Base-by-base conservation (phyloP, 2,329 filamentous ascomycete genomes). In the Diaporthe caulivora region DNA sequence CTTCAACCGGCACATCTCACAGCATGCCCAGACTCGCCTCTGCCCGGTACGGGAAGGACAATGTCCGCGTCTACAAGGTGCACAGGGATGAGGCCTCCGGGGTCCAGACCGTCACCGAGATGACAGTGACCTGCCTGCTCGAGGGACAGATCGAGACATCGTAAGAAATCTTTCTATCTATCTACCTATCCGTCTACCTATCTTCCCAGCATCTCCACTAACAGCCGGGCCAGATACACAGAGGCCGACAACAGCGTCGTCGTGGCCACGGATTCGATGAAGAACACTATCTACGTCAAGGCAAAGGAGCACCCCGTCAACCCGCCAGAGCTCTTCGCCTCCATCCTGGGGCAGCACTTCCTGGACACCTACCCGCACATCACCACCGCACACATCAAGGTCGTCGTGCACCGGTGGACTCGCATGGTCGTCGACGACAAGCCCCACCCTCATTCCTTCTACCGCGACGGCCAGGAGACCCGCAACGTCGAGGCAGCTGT, bases 51-150 rank as follows among this genome's bases (percentile, higher is more conserved):
- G 94, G 94, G 86, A 96, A 99, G 91, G 97, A 98, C 90, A 98
- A 99, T 87, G 93, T 99, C 89, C 95, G 97, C 80, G 91, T 99
- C 80, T 97, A 93, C 91, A 99, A 99, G 85, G 95, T 98, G 80
- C 89, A 97, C 80, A 92, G 91, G 79, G 92, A 98, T 83, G 87
- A 91, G 81, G 87, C 91, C 79, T 93, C 93, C 24, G 93, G 93
- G 72, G 87, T 91, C 29, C 96, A 99, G 84, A 93, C 92, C 10
- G 94, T 98, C 78, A 93, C 93, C 54, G 97, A 99, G 85, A 97
- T 98, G 93, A 98, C 95, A 53, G 94, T 99, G 78, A 94, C 94
- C 85, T 95, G 95, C 76, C 89, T 98, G 68, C 90, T 99, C 40
- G 95, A 98, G 86, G 97, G 97, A 78, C 93, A 95, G 74, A 98